Evolutionary conservation across 2,329 filamentous ascomycete genomes (phyloP).

Genomic region (Phialophora tarda): DNA sequence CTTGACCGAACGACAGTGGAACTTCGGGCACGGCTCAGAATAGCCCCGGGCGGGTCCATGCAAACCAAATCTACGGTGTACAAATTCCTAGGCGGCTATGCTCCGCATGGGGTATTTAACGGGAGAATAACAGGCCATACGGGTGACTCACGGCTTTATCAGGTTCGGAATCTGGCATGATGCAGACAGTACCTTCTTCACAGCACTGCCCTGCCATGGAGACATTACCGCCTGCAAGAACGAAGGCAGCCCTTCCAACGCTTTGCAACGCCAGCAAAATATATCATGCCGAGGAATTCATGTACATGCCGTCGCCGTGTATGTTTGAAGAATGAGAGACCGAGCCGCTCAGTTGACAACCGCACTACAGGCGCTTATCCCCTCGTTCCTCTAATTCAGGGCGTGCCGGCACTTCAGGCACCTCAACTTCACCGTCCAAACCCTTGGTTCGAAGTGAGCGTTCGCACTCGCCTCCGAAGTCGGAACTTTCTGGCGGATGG

Average conservation of each 20-base stretch:
- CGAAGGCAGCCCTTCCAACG: not conserved
- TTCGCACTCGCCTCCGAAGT: conserved; percentile 19
- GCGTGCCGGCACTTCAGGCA: conserved; percentile 46
- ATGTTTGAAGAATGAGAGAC: not conserved
- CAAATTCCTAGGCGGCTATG: not conserved
- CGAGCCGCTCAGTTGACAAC: not conserved
- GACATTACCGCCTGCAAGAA: not conserved
- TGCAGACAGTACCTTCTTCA: not conserved
- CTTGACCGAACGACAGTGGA: not conserved
- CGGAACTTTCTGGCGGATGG: conserved; percentile 28
- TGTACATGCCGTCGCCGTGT: not conserved
- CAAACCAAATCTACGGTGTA: not conserved
- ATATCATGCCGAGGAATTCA: not conserved
- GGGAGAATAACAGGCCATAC: not conserved
- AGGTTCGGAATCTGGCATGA: not conserved
- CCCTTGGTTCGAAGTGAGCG: conserved; percentile 45
- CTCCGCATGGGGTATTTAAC: not conserved
- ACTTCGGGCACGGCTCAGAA: conserved; percentile 8
- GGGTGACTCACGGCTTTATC: not conserved
- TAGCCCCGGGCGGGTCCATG: conserved; percentile 1
- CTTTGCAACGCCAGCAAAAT: not conserved
- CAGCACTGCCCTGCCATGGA: not conserved
- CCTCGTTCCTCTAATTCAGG: conserved; percentile 24
- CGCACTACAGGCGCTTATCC: not conserved
- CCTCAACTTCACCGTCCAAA: conserved; percentile 49